Evolutionary conservation across 1,284 basidiomycete species (phyloP), one percentile per base, ranked within the genome.

Genomic region (Apiotrichum sp.): DNA sequence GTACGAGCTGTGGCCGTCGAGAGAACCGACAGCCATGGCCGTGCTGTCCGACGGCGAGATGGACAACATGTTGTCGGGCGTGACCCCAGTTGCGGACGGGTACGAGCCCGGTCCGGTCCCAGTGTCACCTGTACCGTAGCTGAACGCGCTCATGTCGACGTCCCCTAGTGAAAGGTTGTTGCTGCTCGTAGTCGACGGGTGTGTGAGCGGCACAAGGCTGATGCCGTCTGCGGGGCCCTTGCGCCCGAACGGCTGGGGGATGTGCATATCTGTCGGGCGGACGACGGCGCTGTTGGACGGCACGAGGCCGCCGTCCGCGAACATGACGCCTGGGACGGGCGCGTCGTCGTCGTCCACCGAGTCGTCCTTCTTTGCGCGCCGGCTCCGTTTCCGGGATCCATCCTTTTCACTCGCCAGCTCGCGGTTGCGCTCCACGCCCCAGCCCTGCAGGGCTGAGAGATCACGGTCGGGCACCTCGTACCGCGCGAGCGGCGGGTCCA

Each of bases 391-490:
- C n/a, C 61, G 54, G 9, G 29, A 44, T 2, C 50, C 50, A 6
- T 44, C 34, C 9, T 38, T 48, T 13, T 50, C 48, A 6, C 34
- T 44, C 10, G 39, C 49, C 31, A 59, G 52, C 47, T 60, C 60
- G 57, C 57, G 61, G 41, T 64, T 65, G 16, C 52, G 57, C 49
- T 66, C 66, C 8, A 55, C 64, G 1, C 38, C 48, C 65, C 66
- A 68, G 7, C 65, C 66, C 47, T 67, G 61, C 46, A 68, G 40
- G 3, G 55, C 32, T 13, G 62, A 33, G 36, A 65, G 51, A 33
- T 72, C 68, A 9, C 70, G 62, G 4, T 71, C 69, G 1, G 70
- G 69, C 4, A 62, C 47, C 13, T 66, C 61, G 57, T 65, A 73
- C 4, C 45, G 33, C 4, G 58, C 53, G 22, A 72, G 49, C 31